Base-by-base conservation (phyloP, 805 yeast genomes). In the Yarrowia yakushimensis region DNA sequence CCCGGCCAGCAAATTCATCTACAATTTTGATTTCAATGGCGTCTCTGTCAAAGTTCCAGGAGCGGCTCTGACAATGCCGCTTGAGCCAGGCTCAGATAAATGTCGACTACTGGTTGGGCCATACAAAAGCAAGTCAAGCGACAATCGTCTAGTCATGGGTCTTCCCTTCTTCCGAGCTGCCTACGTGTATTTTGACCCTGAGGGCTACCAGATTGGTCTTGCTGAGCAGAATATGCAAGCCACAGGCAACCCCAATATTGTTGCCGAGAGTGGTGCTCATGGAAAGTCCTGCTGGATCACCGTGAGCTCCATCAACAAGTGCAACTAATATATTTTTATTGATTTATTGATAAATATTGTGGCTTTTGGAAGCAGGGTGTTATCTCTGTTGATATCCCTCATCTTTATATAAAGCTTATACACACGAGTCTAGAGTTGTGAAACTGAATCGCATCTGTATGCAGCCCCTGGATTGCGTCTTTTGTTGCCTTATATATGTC, bases 121-220 rank as follows among this genome's bases (percentile, higher is more conserved):
- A 7, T 15, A n/a, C 3, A 8, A 3, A 18, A 33, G 8, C 17
- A 17, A 4, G 5, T 11, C 17, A 11, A 34, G 10, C 7, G 30
- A 33, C 6, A 36, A 33, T 20, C 39, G 55, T 3, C 13, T 52
- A 17, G 59, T 36, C 1, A 8, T 52, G 6, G 59, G 59, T 12
- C 59, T 52, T n/a, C 59, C 59, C 9, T 36, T 52, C n/a, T 52
- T 36, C 59, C 23, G 59, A 10, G 6, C 27, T 13, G 25, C 43
- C 20, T 52, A 52, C 13, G 59, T 52, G 12, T 52, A 52, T 17
- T 52, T 52, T 52, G 59, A 52, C 25, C 33, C 43, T 25, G 59
- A 52, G 33, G 59, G 25, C 12, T 34, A 20, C 18, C 59, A 12
- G 20, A 25, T 52, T 18, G 59, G 59, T 6, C 17, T 52, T 2